Conservation (phyloP, 192 early-diverging fungal species). For the Coemansia sp. region DNA sequence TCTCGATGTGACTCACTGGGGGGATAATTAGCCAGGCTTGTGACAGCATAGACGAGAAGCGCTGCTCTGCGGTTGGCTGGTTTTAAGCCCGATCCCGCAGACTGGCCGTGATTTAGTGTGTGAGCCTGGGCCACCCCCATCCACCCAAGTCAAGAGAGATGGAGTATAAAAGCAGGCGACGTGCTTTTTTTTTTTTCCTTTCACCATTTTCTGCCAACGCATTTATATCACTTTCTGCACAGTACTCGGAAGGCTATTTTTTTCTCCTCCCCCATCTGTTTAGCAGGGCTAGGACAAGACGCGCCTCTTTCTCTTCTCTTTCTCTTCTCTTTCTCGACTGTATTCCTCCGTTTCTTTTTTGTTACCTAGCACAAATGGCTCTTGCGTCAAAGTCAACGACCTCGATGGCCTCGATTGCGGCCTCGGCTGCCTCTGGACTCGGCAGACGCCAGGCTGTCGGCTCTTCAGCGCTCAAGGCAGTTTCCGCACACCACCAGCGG, state of each 20-base stretch:
- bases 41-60: not conserved
- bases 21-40: conserved; percentile 7
- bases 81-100: not conserved
- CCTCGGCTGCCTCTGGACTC: conserved; percentile 25
- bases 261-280: too few species aligned
- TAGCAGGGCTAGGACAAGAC: too few species aligned
- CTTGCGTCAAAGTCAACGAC: conserved; percentile 32
- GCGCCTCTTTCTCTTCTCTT: not conserved
- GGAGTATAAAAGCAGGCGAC: too few species aligned
- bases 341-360: not conserved
- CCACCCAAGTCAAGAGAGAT: too few species aligned
- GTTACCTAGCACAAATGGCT: conserved; percentile 25
- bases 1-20: conserved; percentile 16
- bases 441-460: conserved; percentile 10
- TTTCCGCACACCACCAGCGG: conserved; percentile 28
- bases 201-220: not conserved
- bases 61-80: not conserved
- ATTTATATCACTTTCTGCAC: too few species aligned
- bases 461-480: conserved; percentile 29
- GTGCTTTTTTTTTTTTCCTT: too few species aligned
- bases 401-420: conserved; percentile 36
- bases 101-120: not conserved
- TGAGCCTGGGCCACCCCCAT: conserved; percentile 1
- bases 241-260: too few species aligned
- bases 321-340: not conserved